These are phyloP conservation scores for Geopyxis carbonaria DNA, from an alignment of 495 filamentous ascomycete species.

Conservation along the genomic window DNA sequence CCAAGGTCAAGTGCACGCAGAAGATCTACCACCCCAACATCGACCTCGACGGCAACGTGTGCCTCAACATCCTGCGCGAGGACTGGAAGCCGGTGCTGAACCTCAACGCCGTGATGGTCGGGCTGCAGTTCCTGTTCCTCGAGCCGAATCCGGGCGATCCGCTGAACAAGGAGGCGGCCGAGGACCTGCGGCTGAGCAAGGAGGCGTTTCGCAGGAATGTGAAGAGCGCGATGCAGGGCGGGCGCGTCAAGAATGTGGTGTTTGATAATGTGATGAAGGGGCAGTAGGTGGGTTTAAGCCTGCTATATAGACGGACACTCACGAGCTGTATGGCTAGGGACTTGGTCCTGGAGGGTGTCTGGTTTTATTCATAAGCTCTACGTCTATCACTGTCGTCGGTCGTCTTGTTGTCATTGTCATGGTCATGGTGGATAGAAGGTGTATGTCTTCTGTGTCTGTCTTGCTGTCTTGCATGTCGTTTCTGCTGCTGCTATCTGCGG, in stretches of 20 bases:
- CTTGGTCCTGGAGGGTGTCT: too few species aligned
- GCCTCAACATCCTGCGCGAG: constrained; percentile 88
- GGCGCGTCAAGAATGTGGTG: constrained; percentile 47
- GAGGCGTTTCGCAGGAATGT: constrained; percentile 89
- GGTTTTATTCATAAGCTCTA: too few species aligned
- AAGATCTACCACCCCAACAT: constrained; percentile 99
- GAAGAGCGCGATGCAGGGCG: constrained; percentile 61
- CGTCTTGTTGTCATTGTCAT: too few species aligned
- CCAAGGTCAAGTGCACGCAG: constrained; percentile 92
- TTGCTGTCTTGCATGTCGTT: too few species aligned
- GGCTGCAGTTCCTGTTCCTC: constrained; percentile 80
- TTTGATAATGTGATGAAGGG: constrained; percentile 64
- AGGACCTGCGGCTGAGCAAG: constrained; percentile 67
- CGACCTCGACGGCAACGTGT: constrained; percentile 93
- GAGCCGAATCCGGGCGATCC: constrained; percentile 94
- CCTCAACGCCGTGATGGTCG: constrained; percentile 89
- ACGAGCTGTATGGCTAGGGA: too few species aligned
- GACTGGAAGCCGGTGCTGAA: constrained; percentile 99
- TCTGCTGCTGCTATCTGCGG: too few species aligned
- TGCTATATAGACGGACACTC: too few species aligned
- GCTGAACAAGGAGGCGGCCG: constrained; percentile 94
- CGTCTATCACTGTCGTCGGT: too few species aligned
- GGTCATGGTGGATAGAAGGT: too few species aligned
- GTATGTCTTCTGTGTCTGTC: too few species aligned
- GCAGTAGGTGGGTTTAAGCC: too few species aligned